These are phyloP conservation scores for Agapanthus africanus DNA, from an alignment of 106 monocot genomes.

Conservation along the genomic window DNA sequence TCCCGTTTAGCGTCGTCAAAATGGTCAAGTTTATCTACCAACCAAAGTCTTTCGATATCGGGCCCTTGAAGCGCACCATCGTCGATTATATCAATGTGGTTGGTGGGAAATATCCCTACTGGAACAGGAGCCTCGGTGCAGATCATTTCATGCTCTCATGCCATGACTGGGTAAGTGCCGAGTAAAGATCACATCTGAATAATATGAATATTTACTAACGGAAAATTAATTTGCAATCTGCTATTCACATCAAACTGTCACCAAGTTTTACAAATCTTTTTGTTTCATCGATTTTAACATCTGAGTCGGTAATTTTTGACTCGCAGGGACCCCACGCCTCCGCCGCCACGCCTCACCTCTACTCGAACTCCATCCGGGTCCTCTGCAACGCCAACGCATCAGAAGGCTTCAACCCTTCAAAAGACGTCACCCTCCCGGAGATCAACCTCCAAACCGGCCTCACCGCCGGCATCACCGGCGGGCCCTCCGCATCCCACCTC, in stretches of 20 bases:
- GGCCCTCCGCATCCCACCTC: slow-evolving; percentile 45
- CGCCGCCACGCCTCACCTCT: slow-evolving; percentile 22
- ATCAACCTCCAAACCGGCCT: slow-evolving; percentile 51
- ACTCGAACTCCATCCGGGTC: slow-evolving; percentile 68
- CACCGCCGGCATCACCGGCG: slow-evolving; percentile 34
- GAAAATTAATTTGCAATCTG: background rate
- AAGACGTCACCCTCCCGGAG: slow-evolving; percentile 72
- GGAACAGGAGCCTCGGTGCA: slow-evolving; percentile 41
- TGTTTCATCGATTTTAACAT: too few relatives aligned
- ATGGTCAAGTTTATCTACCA: slow-evolving; percentile 45
- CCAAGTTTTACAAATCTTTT: background rate
- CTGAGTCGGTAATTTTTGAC: too few relatives aligned
- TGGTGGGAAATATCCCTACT: slow-evolving; percentile 19
- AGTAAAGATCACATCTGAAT: background rate
- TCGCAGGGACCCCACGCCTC: slow-evolving; percentile 66
- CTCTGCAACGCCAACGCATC: slow-evolving; percentile 89
- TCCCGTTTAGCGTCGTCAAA: slow-evolving; percentile 54
- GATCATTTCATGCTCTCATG: slow-evolving; percentile 39
- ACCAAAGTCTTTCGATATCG: slow-evolving; percentile 12
- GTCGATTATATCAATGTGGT: slow-evolving; percentile 25
- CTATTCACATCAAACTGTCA: too few relatives aligned
- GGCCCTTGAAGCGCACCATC: slow-evolving; percentile 21
- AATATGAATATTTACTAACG: background rate
- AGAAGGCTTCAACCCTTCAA: slow-evolving; percentile 73
- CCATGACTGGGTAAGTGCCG: slow-evolving; percentile 46